Percentiles rank a stretch among this genome's conserved stretches.
phyloP scores from a whole-genome alignment of 306 rosid species.

The Begonia fuchsioides region DNA sequence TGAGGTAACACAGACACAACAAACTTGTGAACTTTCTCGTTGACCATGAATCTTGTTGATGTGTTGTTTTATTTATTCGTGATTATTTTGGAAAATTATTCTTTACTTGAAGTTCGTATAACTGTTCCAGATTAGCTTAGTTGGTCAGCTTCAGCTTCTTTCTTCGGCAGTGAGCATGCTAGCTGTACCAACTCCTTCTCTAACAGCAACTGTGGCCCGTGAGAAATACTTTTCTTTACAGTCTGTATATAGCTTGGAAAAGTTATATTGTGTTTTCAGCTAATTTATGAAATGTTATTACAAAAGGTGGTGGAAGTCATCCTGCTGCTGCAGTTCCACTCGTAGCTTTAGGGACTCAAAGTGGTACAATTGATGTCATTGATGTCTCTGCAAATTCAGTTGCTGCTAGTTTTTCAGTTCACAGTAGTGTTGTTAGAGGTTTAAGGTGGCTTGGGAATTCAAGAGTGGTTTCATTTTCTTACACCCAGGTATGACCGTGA shows the following conservation, averaged over 20 bases:
- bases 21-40: neutral
- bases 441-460: slow-evolving; percentile 98
- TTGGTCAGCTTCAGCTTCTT: slow-evolving; percentile 98
- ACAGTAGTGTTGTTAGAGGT: slow-evolving; percentile 69
- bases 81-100: slow-evolving; percentile 3
- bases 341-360: slow-evolving; percentile 96
- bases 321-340: slow-evolving; percentile 93
- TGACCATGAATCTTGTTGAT: slow-evolving; percentile 1
- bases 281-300: slow-evolving; percentile 7
- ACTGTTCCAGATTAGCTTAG: slow-evolving; percentile 68
- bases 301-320: slow-evolving; percentile 86
- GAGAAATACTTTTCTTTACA: slow-evolving; percentile 30
- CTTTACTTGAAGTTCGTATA: slow-evolving; percentile 8
- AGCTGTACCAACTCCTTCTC: slow-evolving; percentile 92
- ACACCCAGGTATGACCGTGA: slow-evolving; percentile 43
- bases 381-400: slow-evolving; percentile 94
- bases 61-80: neutral
- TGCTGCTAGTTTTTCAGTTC: slow-evolving; percentile 74
- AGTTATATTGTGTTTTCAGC: neutral
- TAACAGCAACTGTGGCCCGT: slow-evolving; percentile 94
- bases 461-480: slow-evolving; percentile 93
- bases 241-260: neutral
- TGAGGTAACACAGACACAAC: neutral
- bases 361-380: slow-evolving; percentile 69
- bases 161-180: slow-evolving; percentile 83